Evolutionary conservation across 2,329 filamentous ascomycete genomes (phyloP).

Genomic region (Diaporthe ilicicola): DNA sequence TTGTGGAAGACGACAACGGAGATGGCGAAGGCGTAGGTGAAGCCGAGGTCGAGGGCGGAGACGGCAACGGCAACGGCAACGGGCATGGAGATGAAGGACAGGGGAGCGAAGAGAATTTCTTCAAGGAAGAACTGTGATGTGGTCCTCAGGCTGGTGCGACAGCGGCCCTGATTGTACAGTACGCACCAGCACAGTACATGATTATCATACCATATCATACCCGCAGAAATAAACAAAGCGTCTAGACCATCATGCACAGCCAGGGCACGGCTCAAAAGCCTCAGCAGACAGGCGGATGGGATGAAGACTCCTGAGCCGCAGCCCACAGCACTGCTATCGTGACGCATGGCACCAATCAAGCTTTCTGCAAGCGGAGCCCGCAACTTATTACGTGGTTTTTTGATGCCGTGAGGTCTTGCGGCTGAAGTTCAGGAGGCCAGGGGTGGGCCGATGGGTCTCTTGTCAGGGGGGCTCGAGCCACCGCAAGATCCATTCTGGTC

Average conservation of each 20-base stretch:
- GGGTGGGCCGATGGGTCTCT: constrained; percentile 27
- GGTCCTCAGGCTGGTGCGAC: background rate
- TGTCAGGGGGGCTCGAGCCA: constrained; percentile 28
- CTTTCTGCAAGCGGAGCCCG: constrained; percentile 11
- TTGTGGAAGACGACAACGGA: constrained; percentile 68
- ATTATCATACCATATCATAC: background rate
- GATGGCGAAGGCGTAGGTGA: constrained; percentile 41
- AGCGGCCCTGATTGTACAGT: background rate
- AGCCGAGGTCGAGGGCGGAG: constrained; percentile 35
- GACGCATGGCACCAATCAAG: constrained; percentile 21
- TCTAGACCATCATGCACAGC: background rate
- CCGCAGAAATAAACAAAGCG: background rate
- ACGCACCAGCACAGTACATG: background rate
- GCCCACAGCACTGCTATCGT: background rate
- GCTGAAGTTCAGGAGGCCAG: constrained; percentile 29
- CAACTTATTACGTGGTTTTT: constrained; percentile 25
- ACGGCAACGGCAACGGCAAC: constrained; percentile 34
- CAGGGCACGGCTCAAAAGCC: background rate
- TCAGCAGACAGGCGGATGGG: background rate
- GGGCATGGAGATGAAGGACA: constrained; percentile 33
- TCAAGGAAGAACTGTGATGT: constrained; percentile 60
- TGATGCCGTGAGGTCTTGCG: constrained; percentile 29
- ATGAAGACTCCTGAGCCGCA: constrained; percentile 6
- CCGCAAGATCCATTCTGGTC: constrained; percentile 23
- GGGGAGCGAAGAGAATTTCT: constrained; percentile 61